Base-by-base conservation (phyloP, 306 rosid genomes). In the Fragaria iinumae region DNA sequence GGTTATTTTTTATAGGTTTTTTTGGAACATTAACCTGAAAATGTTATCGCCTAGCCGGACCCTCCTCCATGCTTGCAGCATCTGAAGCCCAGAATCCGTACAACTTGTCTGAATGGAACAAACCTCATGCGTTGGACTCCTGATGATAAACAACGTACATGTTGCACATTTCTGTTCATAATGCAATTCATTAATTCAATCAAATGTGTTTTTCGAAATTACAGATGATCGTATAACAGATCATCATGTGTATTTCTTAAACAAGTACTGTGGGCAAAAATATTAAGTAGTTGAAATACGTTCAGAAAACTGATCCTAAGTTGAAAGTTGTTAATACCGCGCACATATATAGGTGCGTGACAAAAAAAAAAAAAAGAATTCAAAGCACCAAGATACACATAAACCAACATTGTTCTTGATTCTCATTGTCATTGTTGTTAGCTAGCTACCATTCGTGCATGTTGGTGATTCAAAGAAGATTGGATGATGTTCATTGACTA, bases 1-100 rank as follows among this genome's bases (percentile, higher is more conserved):
- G 55, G 27, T 57, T 57, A 67, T 63, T 50, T 49, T 34, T 27
- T 16, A 39, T 41, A 71, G 73, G 34, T n/a, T 50, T 21, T 21
- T 36, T 48, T 16, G 21, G 48, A 17, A 62, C 68, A 63, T 27
- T 50, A 49, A 52, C 39, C 43, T 43, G 34, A 55, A 66, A 34
- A 55, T 27, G 32, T 48, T 41, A 18, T 36, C 43, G 16, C 75
- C 39, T 60, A 6, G 47, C 27, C 34, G 11, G 75, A 21, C 53
- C 74, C 75, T 63, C 18, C 65, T 60, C 23, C 29, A 49, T 60
- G 7, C 50, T 39, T 20, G 73, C 57, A 72, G 75, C 82, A 56
- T 72, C 75, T 77, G 60, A 48, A 55, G 47, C 71, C 57, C 47
- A 81, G 77, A 66, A 68, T 65, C 80, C 66, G 12, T 60, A 13